Base-by-base conservation (phyloP, 2,329 filamentous ascomycete species). In the Ceratocystis destructans region DNA sequence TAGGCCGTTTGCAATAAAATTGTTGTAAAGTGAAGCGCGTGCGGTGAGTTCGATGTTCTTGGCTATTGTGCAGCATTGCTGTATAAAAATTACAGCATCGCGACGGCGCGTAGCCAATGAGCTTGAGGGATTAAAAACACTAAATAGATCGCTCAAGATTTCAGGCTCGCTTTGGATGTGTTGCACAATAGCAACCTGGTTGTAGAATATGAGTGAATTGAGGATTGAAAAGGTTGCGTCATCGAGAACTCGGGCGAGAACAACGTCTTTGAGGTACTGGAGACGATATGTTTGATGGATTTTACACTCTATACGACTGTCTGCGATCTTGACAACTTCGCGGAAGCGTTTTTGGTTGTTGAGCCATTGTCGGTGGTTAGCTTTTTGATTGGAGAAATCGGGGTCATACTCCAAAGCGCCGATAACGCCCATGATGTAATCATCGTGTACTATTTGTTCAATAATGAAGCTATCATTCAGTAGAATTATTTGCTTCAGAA, bases 211-310 rank as follows among this genome's bases (percentile, higher is more conserved):
- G 71, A 97, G 83, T 63, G 91, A 96, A 77, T 97, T 99, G 70
- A 99, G 85, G 31, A 97, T 92, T 28, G 90, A 96, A 75, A 97
- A 99, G 22, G 94, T 99, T 62, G 93, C 93, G 74, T 99, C 94
- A 76, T 99, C 94, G 69, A 99, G 82, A 69, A 99, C 97, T 69
- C 94, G 86, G 37, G 94, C 94, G 55, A 99, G 82, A 0, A 97
- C 93, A n/a, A 99, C 94, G 72, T 99, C 94, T 75, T 97, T 99
- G 65, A 99, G 82, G 74, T 99, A 99, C 73, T 96, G 92, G 44
- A 99, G 79, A 48, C 94, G 89, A 77, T 96, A 96, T 0, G 94
- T 97, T 75, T 92, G 90, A 73, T 96, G 92, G 48, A 99, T 97
- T 79, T 97, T 97, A 71, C 84, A 87, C 70, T 87, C 85, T 69